A percentile compares a stretch with the other conserved stretches of the same genome.
phyloP scores from a whole-genome alignment of 2,329 filamentous ascomycete species.

The Pseudogymnoascus sp. region DNA sequence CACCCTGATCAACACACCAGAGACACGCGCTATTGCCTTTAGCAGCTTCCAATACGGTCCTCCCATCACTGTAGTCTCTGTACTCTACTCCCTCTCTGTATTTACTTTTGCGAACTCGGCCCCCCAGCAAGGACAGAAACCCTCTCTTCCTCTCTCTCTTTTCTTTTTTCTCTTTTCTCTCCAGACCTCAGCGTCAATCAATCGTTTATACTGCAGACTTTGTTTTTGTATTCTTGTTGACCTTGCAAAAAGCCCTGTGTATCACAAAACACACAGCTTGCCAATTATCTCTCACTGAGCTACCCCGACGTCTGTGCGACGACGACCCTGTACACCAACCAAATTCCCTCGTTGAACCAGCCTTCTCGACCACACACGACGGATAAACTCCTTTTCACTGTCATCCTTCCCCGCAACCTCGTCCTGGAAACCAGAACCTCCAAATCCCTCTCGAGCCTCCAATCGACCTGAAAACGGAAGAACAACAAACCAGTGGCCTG shows the following conservation, averaged over 20 bases:
- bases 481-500: background rate
- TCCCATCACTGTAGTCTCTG: background rate
- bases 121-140: background rate
- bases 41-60: background rate
- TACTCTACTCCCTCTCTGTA: background rate
- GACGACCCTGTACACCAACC: slow-evolving; percentile 1
- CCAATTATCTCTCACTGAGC: background rate
- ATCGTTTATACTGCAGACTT: background rate
- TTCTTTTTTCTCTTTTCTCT: background rate
- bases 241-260: background rate
- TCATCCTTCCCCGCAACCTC: background rate
- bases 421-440: background rate
- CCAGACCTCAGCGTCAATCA: background rate
- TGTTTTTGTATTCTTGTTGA: background rate
- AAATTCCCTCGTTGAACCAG: background rate
- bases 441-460: background rate
- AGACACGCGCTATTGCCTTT: slow-evolving; percentile 1
- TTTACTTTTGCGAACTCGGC: background rate
- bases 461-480: background rate
- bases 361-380: background rate
- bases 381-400: background rate
- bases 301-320: background rate
- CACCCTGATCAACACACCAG: background rate
- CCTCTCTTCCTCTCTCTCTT: background rate
- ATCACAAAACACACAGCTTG: background rate